Evolutionary conservation across 768 basidiomycete genomes (phyloP), one percentile per base, ranked within the genome.

Genomic region (Auriscalpium vulgare): DNA sequence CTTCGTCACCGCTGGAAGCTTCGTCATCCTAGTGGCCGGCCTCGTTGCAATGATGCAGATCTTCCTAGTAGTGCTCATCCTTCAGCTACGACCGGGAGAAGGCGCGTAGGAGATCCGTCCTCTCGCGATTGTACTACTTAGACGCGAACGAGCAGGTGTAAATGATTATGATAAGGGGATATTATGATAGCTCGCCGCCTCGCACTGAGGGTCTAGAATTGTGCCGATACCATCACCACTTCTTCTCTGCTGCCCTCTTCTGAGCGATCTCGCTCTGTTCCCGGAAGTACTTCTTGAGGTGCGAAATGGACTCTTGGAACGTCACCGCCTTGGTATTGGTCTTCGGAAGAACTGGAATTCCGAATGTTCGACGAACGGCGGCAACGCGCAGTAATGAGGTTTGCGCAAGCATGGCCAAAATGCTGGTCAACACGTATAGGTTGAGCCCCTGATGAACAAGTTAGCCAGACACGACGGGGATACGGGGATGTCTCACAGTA

Each of bases 1-100:
- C 1, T 92, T 92, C 65, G 67, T 84, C 16, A 90, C 90, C 0
- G 86, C 89, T 7, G 91, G 91, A n/a, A 80, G 85, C 77, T 80
- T 85, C 53, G 80, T 89, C 5, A 56, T 87, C 3, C 71, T 76
- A 11, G 79, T 91, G 8, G 75, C 83, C 0, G 62, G 72, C 13
- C 71, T 88, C 2, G 87, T 91, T 0, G 77, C 79, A 1, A 71
- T 72, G 0, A 78, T 87, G 16, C 88, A 91, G 63, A 68, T 91
- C 45, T 80, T 74, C 0, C 71, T 92, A 45, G 70, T 92, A 8
- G 78, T 80, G 1, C 73, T 92, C 47, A 74, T 92, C 37, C 60
- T 88, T 52, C 68, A 69, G 51, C 57, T 80, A 4, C 74, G 63
- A 68, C 14, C 43, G 1, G 10, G 45, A 46, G 44, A 21, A 14